A percentile compares a stretch with the other conserved stretches of the same genome.
These are phyloP conservation scores for Eucalyptus erythrocorys DNA, from an alignment of 345 rosid species.

Conservation along the genomic window DNA sequence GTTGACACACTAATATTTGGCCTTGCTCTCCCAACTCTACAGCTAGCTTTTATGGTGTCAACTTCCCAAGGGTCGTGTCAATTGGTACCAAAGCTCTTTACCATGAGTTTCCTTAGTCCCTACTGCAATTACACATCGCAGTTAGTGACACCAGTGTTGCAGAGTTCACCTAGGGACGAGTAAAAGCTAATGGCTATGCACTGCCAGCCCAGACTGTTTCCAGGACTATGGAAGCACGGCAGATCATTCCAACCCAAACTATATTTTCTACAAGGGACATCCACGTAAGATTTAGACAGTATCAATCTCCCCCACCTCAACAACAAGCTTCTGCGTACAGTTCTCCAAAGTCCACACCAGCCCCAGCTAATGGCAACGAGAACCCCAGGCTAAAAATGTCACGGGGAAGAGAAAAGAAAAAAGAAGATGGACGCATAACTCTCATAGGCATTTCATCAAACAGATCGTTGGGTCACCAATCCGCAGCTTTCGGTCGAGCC, in stretches of 20 bases:
- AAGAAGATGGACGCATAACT: not conserved
- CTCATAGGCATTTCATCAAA: not conserved
- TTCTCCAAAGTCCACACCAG: not conserved
- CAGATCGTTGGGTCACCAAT: not conserved
- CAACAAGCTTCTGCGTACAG: not conserved
- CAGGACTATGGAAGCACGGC: not conserved
- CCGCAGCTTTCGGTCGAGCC: not conserved
- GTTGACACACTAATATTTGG: not conserved
- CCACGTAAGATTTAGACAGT: not conserved
- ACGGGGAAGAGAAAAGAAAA: not conserved
- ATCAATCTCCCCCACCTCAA: not conserved
- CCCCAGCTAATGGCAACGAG: not conserved
- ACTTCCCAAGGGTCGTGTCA: not conserved
- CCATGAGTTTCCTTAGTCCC: not conserved
- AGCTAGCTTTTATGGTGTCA: not conserved
- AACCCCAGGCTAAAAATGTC: not conserved
- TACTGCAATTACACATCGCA: not conserved
- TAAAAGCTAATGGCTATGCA: not conserved
- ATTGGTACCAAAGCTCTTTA: not conserved
- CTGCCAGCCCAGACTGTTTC: not conserved
- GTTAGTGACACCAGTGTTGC: not conserved
- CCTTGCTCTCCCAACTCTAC: not conserved
- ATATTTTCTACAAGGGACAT: not conserved
- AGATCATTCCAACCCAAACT: not conserved
- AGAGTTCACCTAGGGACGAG: not conserved